Conservation (phyloP, 2,329 filamentous ascomycete species). For the Fusarium duplospermum region DNA sequence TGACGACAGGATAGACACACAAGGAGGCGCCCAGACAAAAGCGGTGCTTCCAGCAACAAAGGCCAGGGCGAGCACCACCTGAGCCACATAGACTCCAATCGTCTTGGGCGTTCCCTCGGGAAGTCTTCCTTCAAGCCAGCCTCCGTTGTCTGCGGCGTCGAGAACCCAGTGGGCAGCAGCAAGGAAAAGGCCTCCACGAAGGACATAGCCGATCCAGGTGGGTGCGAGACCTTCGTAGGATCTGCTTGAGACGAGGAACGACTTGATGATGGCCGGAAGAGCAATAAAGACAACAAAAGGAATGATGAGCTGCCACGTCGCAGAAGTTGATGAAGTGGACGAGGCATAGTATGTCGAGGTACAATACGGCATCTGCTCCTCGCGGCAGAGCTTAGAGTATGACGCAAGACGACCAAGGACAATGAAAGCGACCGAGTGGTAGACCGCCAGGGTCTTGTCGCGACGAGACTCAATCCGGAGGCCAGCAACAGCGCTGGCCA, state of each 20-base stretch:
- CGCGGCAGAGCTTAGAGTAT: constrained; percentile 90
- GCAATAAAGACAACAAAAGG: constrained; percentile 79
- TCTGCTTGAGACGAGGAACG: constrained; percentile 82
- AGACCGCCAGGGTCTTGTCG: constrained; percentile 81
- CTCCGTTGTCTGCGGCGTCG: constrained; percentile 86
- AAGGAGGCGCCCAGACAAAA: constrained; percentile 87
- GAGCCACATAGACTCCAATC: constrained; percentile 80
- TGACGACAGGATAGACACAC: constrained; percentile 76
- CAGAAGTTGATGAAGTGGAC: constrained; percentile 89
- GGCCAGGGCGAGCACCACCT: constrained; percentile 81
- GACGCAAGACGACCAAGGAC: constrained; percentile 83
- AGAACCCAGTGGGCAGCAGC: constrained; percentile 88
- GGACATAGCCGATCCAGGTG: constrained; percentile 83
- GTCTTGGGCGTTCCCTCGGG: constrained; percentile 76
- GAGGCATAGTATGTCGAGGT: constrained; percentile 96
- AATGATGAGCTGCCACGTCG: constrained; percentile 87
- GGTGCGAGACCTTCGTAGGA: constrained; percentile 90
- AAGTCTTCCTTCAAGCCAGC: constrained; percentile 74
- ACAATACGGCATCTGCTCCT: constrained; percentile 99
- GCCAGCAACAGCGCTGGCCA: constrained; percentile 79
- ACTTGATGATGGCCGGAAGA: constrained; percentile 80
- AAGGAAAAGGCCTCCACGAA: constrained; percentile 80
- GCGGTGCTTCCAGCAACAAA: constrained; percentile 86
- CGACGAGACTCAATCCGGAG: constrained; percentile 74
- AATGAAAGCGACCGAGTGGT: constrained; percentile 87